Evolutionary conservation across 768 basidiomycete species (phyloP).

Genomic region (Kwoniella dendrophila): DNA sequence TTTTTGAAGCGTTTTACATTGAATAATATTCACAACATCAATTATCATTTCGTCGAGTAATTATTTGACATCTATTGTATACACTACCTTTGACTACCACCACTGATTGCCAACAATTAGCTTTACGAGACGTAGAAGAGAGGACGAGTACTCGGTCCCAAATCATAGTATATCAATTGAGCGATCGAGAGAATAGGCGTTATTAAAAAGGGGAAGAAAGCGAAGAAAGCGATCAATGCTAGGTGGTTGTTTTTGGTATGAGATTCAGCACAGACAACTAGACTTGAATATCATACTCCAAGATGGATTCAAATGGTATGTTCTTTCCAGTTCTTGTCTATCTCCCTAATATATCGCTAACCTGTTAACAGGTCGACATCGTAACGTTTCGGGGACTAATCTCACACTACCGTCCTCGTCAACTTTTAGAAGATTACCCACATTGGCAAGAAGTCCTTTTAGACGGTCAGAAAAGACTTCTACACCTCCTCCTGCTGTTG

Average conservation of each 20-base stretch:
- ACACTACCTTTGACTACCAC: too few species aligned
- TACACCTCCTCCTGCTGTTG: constrained; percentile 13
- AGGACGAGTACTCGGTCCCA: too few species aligned
- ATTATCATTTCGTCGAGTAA: too few species aligned
- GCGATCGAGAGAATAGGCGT: not conserved
- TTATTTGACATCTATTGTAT: too few species aligned
- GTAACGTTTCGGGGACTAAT: constrained; percentile 22
- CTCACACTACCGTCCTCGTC: constrained; percentile 25
- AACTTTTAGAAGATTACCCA: constrained; percentile 32
- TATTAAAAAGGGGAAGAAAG: not conserved
- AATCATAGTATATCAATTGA: not conserved
- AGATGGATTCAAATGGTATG: constrained; percentile 31
- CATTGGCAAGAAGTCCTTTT: constrained; percentile 31
- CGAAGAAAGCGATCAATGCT: not conserved
- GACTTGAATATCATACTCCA: not conserved
- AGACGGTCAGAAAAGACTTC: constrained; percentile 28
- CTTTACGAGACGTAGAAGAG: too few species aligned
- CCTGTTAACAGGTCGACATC: constrained; percentile 24
- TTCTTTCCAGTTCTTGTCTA: not conserved
- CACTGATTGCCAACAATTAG: too few species aligned
- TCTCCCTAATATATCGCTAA: not conserved
- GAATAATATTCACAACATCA: too few species aligned
- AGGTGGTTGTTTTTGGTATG: too few species aligned
- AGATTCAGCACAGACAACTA: not conserved
- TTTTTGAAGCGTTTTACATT: too few species aligned